Base-by-base conservation (phyloP, 805 yeast species). In the Barnettozyma californica region DNA sequence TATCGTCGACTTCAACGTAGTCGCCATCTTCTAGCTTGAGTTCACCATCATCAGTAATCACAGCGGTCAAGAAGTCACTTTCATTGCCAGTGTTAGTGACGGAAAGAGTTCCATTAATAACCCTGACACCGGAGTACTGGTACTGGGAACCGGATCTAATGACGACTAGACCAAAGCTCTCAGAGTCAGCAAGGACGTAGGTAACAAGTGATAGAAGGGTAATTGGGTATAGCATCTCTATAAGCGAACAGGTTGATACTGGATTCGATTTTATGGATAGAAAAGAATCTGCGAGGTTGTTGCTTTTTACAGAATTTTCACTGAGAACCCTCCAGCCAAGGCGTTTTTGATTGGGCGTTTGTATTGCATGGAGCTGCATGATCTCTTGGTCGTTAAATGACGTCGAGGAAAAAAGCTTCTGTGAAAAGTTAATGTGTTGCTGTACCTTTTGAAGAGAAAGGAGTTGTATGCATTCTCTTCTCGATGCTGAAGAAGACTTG, bases 91-190 rank as follows among this genome's bases (percentile, higher is more conserved):
- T 23, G 27, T 57, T 41, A 9, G 63, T 53, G 43, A 50, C 50
- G 9, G 44, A 20, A 18, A 55, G 51, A 9, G 49, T 23, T 38
- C 59, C 60, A 41, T 54, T 51, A 11, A 35, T 26, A 20, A 49
- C 52, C 42, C 52, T 48, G 42, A 66, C 57, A 27, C 61, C 41
- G 26, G 62, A 47, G 52, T 60, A 63, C 51, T 68, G 71, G 54
- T 65, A 57, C 41, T 45, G 45, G 35, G 70, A 60, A 36, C 70
- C 71, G n/a, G 73, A 68, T 46, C 65, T 59, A 50, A 69, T 61
- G 35, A 62, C 47, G 20, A 68, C 33, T 26, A 65, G 42, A 47
- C 68, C 68, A 51, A 70, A 68, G 16, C 54, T 29, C 48, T 62
- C 64, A 21, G 74, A 68, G 54, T 68, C 73, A 13, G 41, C 26